Percentiles rank a stretch among this genome's conserved stretches.
These are phyloP conservation scores for Linderniella brevidens DNA, from an alignment of 257 asterid genomes.

Conservation along the genomic window DNA sequence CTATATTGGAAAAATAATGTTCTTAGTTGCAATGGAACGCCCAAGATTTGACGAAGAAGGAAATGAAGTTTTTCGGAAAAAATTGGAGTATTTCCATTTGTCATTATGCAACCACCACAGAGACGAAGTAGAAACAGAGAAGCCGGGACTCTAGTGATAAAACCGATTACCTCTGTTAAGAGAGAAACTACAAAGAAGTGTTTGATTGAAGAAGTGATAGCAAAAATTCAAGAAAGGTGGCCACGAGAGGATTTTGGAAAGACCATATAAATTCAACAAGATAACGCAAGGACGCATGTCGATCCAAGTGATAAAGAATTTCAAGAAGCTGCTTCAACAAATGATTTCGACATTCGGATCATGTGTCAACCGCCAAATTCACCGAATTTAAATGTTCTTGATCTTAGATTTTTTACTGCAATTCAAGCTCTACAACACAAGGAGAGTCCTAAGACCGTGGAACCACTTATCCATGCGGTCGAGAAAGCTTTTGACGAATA, in stretches of 20 bases:
- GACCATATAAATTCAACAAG: not conserved
- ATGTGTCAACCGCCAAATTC: conserved; percentile 4
- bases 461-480: conserved; percentile 6
- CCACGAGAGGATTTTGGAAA: not conserved
- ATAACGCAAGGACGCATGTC: conserved; percentile 7
- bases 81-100: conserved; percentile 8
- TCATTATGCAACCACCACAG: not conserved
- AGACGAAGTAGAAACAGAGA: conserved; percentile 1
- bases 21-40: conserved; percentile 3
- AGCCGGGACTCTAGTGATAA: conserved; percentile 1
- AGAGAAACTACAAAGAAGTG: too few species aligned
- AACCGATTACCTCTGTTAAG: not conserved
- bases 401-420: conserved; percentile 3
- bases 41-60: conserved; percentile 7
- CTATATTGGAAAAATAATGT: not conserved
- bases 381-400: conserved; percentile 8
- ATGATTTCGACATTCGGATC: not conserved
- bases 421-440: conserved; percentile 5
- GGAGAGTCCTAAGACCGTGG: not conserved
- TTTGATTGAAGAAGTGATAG: too few species aligned
- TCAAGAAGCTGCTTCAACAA: not conserved
- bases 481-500: conserved; percentile 4
- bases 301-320: conserved; percentile 5
- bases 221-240: not conserved
- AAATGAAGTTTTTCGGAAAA: conserved; percentile 5